Evolutionary conservation across 495 filamentous ascomycete species (phyloP).

Genomic region (Opeltia flavorubescens): DNA sequence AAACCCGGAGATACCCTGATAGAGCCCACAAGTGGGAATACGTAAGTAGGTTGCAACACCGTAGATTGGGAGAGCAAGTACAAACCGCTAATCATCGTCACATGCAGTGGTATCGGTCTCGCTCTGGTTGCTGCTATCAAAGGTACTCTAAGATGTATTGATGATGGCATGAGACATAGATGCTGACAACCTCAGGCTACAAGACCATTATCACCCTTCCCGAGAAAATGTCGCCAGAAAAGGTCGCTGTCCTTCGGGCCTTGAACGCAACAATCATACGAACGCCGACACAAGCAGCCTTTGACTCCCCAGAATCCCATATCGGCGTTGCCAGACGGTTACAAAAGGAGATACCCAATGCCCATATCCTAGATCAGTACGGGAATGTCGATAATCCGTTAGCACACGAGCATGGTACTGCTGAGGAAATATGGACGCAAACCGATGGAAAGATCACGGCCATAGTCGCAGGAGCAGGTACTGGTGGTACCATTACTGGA

Average conservation of each 20-base stretch:
- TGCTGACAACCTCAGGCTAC: slow-evolving; percentile 39
- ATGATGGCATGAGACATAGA: not conserved
- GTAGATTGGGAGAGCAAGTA: not conserved
- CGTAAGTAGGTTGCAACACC: slow-evolving; percentile 34
- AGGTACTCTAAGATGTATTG: slow-evolving; percentile 27
- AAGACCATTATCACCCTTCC: slow-evolving; percentile 97
- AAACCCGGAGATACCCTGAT: slow-evolving; percentile 96
- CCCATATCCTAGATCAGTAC: slow-evolving; percentile 95
- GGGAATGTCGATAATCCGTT: slow-evolving; percentile 81
- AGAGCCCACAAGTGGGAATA: slow-evolving; percentile 96
- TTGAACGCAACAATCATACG: slow-evolving; percentile 95
- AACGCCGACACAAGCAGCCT: slow-evolving; percentile 91
- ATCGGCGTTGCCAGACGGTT: slow-evolving; percentile 87
- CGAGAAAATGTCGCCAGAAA: slow-evolving; percentile 98
- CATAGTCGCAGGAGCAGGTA: slow-evolving; percentile 85
- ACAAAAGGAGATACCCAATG: slow-evolving; percentile 90
- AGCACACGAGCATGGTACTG: slow-evolving; percentile 89
- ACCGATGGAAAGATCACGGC: slow-evolving; percentile 72
- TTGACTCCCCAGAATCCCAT: slow-evolving; percentile 86
- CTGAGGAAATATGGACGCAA: slow-evolving; percentile 92
- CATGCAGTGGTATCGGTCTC: slow-evolving; percentile 71
- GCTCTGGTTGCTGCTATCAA: slow-evolving; percentile 90
- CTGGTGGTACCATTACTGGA: slow-evolving; percentile 89
- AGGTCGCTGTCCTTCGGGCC: slow-evolving; percentile 84
- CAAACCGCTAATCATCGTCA: not conserved